Evolutionary conservation across 2,329 filamentous ascomycete species (phyloP).

Genomic region (Verticillium klebahnii): DNA sequence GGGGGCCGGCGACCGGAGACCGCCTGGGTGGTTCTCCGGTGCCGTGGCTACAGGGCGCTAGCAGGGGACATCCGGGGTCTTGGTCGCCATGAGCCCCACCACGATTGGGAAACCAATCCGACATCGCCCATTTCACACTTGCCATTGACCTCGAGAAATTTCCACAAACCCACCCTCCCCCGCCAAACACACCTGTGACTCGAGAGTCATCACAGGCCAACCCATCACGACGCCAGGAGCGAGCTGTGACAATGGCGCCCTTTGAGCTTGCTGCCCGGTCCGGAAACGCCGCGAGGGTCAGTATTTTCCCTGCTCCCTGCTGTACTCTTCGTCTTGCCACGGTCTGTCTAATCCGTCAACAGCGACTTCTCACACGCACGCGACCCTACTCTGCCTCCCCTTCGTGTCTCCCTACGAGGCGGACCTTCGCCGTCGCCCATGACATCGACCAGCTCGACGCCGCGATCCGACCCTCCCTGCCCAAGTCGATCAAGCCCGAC

Average conservation of each 20-base stretch:
- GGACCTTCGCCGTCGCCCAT: slow-evolving; percentile 13
- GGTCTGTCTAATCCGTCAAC: slow-evolving; percentile 10
- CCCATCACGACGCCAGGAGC: neutral
- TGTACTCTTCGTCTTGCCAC: neutral
- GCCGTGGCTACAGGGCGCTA: neutral
- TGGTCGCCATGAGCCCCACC: neutral
- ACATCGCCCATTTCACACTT: slow-evolving; percentile 15
- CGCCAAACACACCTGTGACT: slow-evolving; percentile 7
- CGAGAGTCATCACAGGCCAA: neutral
- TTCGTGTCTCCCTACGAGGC: slow-evolving; percentile 11
- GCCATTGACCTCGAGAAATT: slow-evolving; percentile 8
- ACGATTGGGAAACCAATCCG: slow-evolving; percentile 9
- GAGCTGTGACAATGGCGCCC: slow-evolving; percentile 37
- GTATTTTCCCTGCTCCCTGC: slow-evolving; percentile 1
- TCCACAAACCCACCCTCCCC: slow-evolving; percentile 6
- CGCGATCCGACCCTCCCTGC: slow-evolving; percentile 20
- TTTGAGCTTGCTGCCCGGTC: slow-evolving; percentile 46
- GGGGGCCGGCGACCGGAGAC: neutral
- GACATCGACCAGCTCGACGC: slow-evolving; percentile 21
- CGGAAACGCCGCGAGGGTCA: slow-evolving; percentile 42
- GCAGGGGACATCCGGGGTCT: neutral
- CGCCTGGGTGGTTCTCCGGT: neutral
- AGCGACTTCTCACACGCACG: slow-evolving; percentile 28
- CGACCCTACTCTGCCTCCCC: slow-evolving; percentile 9
- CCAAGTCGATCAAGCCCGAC: slow-evolving; percentile 46